These are phyloP conservation scores for Neocallimastix lanati DNA, from an alignment of 192 early-diverging fungal species.

Conservation along the genomic window DNA sequence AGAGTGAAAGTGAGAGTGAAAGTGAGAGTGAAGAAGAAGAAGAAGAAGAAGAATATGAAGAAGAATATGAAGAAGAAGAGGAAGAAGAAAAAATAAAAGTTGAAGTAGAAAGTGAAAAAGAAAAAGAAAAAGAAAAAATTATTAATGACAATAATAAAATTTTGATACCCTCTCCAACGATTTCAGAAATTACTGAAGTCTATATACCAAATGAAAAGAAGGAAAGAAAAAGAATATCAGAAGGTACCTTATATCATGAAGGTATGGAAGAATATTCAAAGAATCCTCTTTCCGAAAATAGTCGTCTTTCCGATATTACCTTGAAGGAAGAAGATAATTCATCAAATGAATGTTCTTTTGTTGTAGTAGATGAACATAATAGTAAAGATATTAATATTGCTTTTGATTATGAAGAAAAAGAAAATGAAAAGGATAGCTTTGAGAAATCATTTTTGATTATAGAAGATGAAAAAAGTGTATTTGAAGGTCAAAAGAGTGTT, in stretches of 20 bases:
- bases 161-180: background rate
- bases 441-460: too few relatives aligned
- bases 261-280: background rate
- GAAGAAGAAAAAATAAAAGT: background rate
- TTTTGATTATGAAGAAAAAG: background rate
- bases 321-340: background rate
- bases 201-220: background rate
- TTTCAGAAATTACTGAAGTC: background rate
- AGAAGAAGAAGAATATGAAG: background rate
- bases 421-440: background rate
- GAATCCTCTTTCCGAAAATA: background rate
- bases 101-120: too few relatives aligned
- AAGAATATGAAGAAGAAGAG: background rate
- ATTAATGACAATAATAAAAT: background rate
- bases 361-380: background rate
- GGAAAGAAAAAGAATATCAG: background rate
- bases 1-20: background rate
- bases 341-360: background rate
- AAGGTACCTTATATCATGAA: background rate
- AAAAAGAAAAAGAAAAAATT: too few relatives aligned
- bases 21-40: too few relatives aligned
- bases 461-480: too few relatives aligned
- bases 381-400: background rate
- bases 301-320: background rate
- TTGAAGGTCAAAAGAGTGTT: too few relatives aligned